A percentile compares a stretch with the other conserved stretches of the same genome.
phyloP scores from a whole-genome alignment of 257 asterid genomes.

The Plectranthus barbatus region DNA sequence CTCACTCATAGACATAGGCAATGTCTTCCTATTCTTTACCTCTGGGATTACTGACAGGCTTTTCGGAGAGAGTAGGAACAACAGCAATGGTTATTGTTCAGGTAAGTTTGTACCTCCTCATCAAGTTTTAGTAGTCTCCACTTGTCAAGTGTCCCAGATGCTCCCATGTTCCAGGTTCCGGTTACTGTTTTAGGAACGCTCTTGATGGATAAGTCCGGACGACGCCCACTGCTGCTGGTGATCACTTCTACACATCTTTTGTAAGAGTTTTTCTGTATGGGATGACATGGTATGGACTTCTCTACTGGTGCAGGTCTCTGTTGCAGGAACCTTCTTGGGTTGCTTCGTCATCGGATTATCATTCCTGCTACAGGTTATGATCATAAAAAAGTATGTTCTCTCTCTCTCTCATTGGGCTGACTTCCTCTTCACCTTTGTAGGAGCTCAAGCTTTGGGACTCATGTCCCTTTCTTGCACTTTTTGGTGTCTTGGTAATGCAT shows the following conservation, averaged over 20 bases:
- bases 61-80: conserved; percentile 58
- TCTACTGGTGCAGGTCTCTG: conserved; percentile 51
- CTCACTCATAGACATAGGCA: background rate
- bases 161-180: conserved; percentile 56
- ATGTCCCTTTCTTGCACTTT: conserved; percentile 60
- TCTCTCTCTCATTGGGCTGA: background rate
- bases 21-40: background rate
- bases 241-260: background rate
- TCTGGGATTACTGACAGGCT: conserved; percentile 41
- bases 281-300: conserved; percentile 6
- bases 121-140: background rate
- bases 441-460: conserved; percentile 52
- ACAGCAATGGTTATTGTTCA: conserved; percentile 81
- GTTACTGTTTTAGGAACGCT: conserved; percentile 60
- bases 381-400: too few relatives aligned
- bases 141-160: background rate
- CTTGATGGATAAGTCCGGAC: conserved; percentile 78
- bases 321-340: conserved; percentile 70
- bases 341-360: conserved; percentile 60
- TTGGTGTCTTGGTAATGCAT: conserved; percentile 70
- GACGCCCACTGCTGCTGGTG: conserved; percentile 74
- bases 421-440: conserved; percentile 36
- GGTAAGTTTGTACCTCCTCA: conserved; percentile 26
- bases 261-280: background rate
- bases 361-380: conserved; percentile 31